Percentiles rank a stretch among this genome's conserved stretches.
These are phyloP conservation scores for Tuber umbilicatum DNA, from an alignment of 495 filamentous ascomycete genomes.

Conservation along the genomic window DNA sequence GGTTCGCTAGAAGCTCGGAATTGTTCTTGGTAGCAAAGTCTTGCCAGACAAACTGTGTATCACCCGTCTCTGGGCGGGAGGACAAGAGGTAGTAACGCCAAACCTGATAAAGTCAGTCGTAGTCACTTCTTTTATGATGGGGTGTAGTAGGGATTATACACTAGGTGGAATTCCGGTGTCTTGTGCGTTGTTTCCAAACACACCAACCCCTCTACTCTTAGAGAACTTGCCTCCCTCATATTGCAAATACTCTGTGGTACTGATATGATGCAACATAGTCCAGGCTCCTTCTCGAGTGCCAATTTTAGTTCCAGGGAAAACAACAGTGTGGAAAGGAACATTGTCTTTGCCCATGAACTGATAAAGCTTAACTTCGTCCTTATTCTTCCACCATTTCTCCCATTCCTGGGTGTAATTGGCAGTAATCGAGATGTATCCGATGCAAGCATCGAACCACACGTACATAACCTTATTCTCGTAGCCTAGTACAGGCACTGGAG, in stretches of 20 bases:
- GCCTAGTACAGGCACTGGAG: constrained; percentile 56
- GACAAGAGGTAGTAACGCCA: constrained; percentile 92
- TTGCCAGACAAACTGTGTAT: constrained; percentile 84
- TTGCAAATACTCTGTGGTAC: constrained; percentile 90
- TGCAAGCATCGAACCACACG: constrained; percentile 97
- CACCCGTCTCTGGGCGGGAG: constrained; percentile 79
- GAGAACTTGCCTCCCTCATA: constrained; percentile 96
- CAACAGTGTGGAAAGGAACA: constrained; percentile 86
- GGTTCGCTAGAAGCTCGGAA: constrained; percentile 78
- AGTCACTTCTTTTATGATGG: not conserved
- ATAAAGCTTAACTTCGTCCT: constrained; percentile 73
- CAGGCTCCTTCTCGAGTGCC: constrained; percentile 72
- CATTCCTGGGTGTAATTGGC: constrained; percentile 86
- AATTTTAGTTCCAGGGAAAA: constrained; percentile 82
- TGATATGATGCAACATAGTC: constrained; percentile 85
- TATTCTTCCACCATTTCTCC: constrained; percentile 93
- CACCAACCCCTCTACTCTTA: constrained; percentile 80
- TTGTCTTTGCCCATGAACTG: constrained; percentile 99
- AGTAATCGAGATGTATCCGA: constrained; percentile 93
- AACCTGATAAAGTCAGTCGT: constrained; percentile 49
- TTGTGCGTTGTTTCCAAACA: constrained; percentile 82
- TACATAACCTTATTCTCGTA: constrained; percentile 86
- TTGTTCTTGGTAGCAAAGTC: constrained; percentile 83
- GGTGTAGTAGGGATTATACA: constrained; percentile 18
- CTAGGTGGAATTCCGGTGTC: constrained; percentile 75